Percentiles rank a stretch among this genome's conserved stretches.
These are phyloP conservation scores for Leishmania braziliensis DNA, from an alignment of 208 protist genomes.

Conservation along the genomic window DNA sequence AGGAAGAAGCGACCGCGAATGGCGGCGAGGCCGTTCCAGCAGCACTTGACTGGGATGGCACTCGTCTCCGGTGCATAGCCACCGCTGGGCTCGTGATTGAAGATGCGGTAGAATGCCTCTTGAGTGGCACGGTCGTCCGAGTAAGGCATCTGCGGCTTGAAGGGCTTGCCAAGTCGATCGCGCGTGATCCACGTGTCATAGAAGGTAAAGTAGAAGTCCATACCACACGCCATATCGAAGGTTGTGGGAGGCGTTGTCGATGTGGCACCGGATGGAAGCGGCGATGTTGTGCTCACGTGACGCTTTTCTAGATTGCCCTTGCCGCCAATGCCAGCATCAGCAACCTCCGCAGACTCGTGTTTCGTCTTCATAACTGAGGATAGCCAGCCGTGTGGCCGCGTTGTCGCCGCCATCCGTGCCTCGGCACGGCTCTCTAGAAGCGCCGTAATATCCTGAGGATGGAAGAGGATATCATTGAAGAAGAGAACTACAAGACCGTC, in stretches of 20 bases:
- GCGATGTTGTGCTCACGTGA: not conserved
- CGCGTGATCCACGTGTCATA: slow-evolving; percentile 80
- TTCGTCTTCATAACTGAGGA: not conserved
- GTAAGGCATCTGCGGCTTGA: slow-evolving; percentile 55
- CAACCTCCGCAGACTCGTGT: not conserved
- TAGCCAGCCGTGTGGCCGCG: slow-evolving; percentile 37
- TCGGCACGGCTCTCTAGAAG: slow-evolving; percentile 62
- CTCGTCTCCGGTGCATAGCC: not conserved
- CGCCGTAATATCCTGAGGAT: slow-evolving; percentile 55
- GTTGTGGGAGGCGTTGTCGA: slow-evolving; percentile 21
- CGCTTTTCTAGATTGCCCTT: not conserved
- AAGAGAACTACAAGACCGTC: slow-evolving; percentile 75
- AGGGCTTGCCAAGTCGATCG: slow-evolving; percentile 41
- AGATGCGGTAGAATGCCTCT: slow-evolving; percentile 41
- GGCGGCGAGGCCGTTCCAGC: slow-evolving; percentile 79
- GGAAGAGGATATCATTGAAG: slow-evolving; percentile 84
- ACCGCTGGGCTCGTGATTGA: slow-evolving; percentile 7
- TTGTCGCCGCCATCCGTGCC: slow-evolving; percentile 12
- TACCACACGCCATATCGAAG: slow-evolving; percentile 86
- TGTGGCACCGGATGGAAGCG: not conserved
- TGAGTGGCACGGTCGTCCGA: slow-evolving; percentile 46
- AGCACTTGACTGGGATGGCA: slow-evolving; percentile 72
- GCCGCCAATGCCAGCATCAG: not conserved
- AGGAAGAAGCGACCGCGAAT: slow-evolving; percentile 74
- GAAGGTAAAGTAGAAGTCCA: slow-evolving; percentile 82